Conservation (phyloP, 805 yeast species). For the Wickerhamiella musiphila region DNA sequence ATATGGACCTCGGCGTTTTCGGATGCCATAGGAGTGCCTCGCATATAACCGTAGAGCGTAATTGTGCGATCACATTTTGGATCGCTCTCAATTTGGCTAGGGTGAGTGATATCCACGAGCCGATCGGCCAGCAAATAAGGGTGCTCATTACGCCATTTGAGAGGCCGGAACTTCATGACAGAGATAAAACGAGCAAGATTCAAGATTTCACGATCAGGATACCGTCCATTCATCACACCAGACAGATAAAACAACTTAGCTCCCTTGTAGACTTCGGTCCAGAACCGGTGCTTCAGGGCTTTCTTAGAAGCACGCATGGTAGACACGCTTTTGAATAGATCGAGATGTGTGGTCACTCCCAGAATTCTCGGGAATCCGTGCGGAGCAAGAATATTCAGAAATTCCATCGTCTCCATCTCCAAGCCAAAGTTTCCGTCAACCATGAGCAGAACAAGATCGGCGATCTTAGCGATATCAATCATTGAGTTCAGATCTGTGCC, state of each 20-base stretch:
- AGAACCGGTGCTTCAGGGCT: constrained; percentile 77
- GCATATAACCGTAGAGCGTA: constrained; percentile 85
- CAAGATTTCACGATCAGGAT: constrained; percentile 90
- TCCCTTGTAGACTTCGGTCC: constrained; percentile 99
- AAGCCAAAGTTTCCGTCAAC: constrained; percentile 96
- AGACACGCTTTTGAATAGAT: constrained; percentile 74
- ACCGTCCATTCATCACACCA: constrained; percentile 92
- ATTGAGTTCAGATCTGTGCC: constrained; percentile 83
- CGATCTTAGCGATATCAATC: constrained; percentile 91
- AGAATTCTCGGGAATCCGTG: constrained; percentile 98
- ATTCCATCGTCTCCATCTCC: constrained; percentile 99
- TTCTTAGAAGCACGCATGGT: constrained; percentile 85
- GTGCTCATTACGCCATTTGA: constrained; percentile 98
- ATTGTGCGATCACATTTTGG: constrained; percentile 76
- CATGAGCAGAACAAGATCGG: constrained; percentile 75
- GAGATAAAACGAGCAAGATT: constrained; percentile 83
- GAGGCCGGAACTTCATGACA: constrained; percentile 97
- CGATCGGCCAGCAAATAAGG: constrained; percentile 86
- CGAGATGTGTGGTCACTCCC: constrained; percentile 92
- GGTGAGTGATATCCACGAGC: constrained; percentile 87
- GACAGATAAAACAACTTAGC: constrained; percentile 88
- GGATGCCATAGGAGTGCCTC: constrained; percentile 72
- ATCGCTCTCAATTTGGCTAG: constrained; percentile 57
- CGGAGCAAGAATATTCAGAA: constrained; percentile 85
- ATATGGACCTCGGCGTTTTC: constrained; percentile 66